A percentile compares a stretch with the other conserved stretches of the same genome.
Conservation (phyloP, 768 basidiomycete species). For the Multifurca ochricompacta region DNA sequence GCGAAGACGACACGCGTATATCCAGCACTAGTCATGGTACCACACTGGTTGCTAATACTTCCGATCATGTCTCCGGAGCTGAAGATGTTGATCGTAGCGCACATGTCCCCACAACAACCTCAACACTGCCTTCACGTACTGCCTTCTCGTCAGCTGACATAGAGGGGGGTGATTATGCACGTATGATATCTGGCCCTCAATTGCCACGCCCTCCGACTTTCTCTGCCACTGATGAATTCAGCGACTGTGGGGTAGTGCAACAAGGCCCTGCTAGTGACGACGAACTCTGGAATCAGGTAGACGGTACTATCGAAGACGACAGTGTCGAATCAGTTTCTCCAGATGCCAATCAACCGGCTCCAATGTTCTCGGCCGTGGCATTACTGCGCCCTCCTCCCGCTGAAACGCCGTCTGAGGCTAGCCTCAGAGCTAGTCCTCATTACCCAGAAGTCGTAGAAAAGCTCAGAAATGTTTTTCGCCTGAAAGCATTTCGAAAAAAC, state of each 20-base stretch:
- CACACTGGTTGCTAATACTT: slow-evolving; percentile 4
- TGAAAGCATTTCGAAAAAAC: slow-evolving; percentile 66
- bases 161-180: not conserved
- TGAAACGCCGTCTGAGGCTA: slow-evolving; percentile 2
- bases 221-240: not conserved
- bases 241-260: not conserved
- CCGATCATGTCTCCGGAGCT: not conserved
- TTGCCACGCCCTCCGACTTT: not conserved
- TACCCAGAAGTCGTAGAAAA: slow-evolving; percentile 46
- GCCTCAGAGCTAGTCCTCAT: slow-evolving; percentile 24
- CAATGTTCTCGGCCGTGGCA: slow-evolving; percentile 1
- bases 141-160: not conserved
- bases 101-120: not conserved
- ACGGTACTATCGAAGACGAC: slow-evolving; percentile 27
- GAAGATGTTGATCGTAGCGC: not conserved
- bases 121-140: not conserved
- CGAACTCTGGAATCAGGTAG: slow-evolving; percentile 39
- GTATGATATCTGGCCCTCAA: not conserved
- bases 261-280: slow-evolving; percentile 33
- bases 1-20: not conserved
- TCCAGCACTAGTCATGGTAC: slow-evolving; percentile 7
- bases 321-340: slow-evolving; percentile 13
- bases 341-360: slow-evolving; percentile 3
- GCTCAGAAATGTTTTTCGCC: slow-evolving; percentile 52
- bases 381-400: slow-evolving; percentile 1